Conservation (phyloP, 768 basidiomycete species). For the Suillus bovinus region DNA sequence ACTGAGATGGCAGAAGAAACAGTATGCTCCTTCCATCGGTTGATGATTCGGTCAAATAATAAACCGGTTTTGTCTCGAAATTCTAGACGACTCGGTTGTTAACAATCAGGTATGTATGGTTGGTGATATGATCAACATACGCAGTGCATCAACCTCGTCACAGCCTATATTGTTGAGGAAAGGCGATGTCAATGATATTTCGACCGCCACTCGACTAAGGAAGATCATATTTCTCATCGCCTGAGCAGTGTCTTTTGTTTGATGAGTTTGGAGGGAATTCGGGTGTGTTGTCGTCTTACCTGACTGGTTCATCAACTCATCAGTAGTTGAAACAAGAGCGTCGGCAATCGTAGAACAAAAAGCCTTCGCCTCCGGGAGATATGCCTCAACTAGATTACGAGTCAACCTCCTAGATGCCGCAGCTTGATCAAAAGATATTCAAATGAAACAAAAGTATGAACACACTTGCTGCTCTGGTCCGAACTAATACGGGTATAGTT, state of each 20-base stretch:
- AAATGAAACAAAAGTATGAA: conserved; percentile 7
- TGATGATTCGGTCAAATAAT: conserved; percentile 47
- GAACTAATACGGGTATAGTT: conserved; percentile 53
- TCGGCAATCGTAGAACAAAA: conserved; percentile 44
- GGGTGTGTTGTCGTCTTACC: conserved; percentile 32
- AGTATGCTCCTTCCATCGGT: conserved; percentile 53
- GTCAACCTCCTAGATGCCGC: conserved; percentile 38
- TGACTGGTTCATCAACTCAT: conserved; percentile 29
- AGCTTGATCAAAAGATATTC: conserved; percentile 6
- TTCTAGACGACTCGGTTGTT: conserved; percentile 35
- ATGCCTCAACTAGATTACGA: conserved; percentile 42
- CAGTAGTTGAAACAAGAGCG: conserved; percentile 40
- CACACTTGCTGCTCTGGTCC: conserved; percentile 47
- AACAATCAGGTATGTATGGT: conserved; percentile 5
- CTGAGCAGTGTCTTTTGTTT: conserved; percentile 10
- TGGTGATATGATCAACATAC: conserved; percentile 29
- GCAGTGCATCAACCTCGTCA: conserved; percentile 31
- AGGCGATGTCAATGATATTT: conserved; percentile 43
- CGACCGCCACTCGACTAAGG: conserved; percentile 49
- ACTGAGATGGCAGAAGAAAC: conserved; percentile 29
- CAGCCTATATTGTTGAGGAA: conserved; percentile 50
- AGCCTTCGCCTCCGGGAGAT: conserved; percentile 52
- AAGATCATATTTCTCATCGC: conserved; percentile 43
- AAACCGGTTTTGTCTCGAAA: conserved; percentile 45
- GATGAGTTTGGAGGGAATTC: conserved; percentile 12